phyloP scores from a whole-genome alignment of 2,329 filamentous ascomycete species.

The Davidsoniella neocaledoniae region DNA sequence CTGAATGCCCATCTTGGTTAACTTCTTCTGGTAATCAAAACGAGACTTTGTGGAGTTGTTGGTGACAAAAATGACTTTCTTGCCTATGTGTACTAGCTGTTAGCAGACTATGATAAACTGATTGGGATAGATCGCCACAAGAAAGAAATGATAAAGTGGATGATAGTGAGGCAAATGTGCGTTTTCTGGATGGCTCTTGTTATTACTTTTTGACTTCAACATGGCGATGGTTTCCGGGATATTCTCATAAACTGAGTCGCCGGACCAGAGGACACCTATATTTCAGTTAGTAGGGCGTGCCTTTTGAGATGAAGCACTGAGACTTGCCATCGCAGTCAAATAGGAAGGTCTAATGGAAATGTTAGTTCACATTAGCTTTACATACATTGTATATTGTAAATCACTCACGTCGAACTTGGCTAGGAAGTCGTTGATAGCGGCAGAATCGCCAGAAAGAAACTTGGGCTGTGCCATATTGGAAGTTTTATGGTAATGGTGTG shows the following conservation, averaged over 20 bases:
- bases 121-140: not conserved
- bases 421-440: slow-evolving; percentile 67
- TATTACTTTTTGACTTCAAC: slow-evolving; percentile 59
- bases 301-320: not conserved
- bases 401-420: slow-evolving; percentile 68
- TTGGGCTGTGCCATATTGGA: slow-evolving; percentile 26
- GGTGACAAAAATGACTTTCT: slow-evolving; percentile 87
- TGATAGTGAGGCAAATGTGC: slow-evolving; percentile 6
- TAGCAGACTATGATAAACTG: not conserved
- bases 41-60: slow-evolving; percentile 98
- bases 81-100: slow-evolving; percentile 37
- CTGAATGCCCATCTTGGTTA: slow-evolving; percentile 64
- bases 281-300: not conserved
- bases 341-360: slow-evolving; percentile 54
- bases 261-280: slow-evolving; percentile 87
- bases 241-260: slow-evolving; percentile 73
- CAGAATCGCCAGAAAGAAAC: slow-evolving; percentile 63
- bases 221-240: slow-evolving; percentile 73
- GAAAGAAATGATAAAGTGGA: not conserved
- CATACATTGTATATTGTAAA: not conserved
- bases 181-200: not conserved
- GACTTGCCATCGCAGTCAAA: slow-evolving; percentile 87
- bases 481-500: not conserved
- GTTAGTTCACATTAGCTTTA: slow-evolving; percentile 11
- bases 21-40: slow-evolving; percentile 81